Conservation (phyloP, 2,329 filamentous ascomycete genomes). For the Venturiaceae sp. region DNA sequence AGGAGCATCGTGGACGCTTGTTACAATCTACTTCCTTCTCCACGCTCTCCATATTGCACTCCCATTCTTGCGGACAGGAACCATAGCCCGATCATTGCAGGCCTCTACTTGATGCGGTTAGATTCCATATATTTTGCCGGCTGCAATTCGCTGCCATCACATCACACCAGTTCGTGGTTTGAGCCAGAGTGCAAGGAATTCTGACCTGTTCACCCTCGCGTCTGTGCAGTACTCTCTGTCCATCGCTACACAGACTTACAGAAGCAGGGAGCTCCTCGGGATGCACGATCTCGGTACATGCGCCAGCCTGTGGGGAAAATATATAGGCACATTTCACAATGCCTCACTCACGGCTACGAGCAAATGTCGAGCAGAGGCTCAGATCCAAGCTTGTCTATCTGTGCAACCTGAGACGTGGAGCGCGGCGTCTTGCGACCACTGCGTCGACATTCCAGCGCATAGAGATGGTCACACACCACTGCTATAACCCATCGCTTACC, state of each 20-base stretch:
- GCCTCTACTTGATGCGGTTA: background rate
- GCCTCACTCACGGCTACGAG: background rate
- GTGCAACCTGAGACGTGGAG: background rate
- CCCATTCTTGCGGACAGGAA: background rate
- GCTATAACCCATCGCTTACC: background rate
- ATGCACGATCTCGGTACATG: background rate
- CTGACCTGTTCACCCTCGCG: background rate
- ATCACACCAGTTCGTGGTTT: background rate
- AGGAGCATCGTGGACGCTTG: background rate
- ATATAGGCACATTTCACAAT: background rate
- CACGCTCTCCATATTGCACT: background rate
- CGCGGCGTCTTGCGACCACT: background rate
- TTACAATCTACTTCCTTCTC: slow-evolving; percentile 1
- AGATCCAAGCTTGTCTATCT: background rate
- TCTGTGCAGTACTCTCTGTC: background rate
- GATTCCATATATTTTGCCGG: background rate
- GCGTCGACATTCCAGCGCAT: background rate
- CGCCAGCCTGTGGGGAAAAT: background rate
- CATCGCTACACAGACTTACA: background rate
- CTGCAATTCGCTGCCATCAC: background rate
- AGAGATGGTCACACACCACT: background rate
- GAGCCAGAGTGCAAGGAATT: background rate
- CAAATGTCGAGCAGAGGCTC: background rate
- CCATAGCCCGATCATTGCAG: background rate
- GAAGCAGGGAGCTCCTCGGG: background rate